These are phyloP conservation scores for Yamadazyma olivae DNA, from an alignment of 805 yeast genomes.

Conservation along the genomic window DNA sequence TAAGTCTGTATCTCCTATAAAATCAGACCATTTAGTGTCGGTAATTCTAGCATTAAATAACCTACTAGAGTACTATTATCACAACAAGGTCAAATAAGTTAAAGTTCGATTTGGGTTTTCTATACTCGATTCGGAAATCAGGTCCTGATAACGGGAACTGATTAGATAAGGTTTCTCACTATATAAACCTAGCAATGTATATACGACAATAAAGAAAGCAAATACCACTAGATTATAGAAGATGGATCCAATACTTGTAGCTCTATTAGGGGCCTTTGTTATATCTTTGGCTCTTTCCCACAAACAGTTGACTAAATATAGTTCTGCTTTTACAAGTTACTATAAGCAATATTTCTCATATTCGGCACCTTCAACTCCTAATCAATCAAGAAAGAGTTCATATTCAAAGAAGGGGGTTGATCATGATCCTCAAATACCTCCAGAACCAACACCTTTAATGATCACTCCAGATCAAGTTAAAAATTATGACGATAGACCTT, in stretches of 20 bases:
- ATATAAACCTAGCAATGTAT: neutral
- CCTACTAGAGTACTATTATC: neutral
- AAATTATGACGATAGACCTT: constrained; percentile 69
- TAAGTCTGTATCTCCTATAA: neutral
- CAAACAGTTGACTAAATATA: constrained; percentile 11
- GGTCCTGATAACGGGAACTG: constrained; percentile 6
- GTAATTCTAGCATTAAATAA: neutral
- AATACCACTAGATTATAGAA: neutral
- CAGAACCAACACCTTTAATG: constrained; percentile 45
- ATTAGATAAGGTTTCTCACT: too few relatives aligned
- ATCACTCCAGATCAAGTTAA: constrained; percentile 67
- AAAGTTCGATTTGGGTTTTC: neutral
- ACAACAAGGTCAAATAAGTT: too few relatives aligned
- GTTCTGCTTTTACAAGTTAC: constrained; percentile 1
- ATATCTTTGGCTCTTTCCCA: constrained; percentile 13
- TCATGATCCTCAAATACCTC: constrained; percentile 11
- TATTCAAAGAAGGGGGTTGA: constrained; percentile 9
- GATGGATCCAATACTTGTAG: constrained; percentile 8
- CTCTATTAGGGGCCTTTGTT: constrained; percentile 12
- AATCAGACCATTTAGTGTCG: neutral
- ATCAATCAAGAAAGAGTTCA: constrained; percentile 11
- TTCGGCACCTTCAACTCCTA: constrained; percentile 11
- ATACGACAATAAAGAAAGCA: too few relatives aligned
- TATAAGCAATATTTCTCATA: constrained; percentile 8
- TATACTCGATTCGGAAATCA: constrained; percentile 7